Base-by-base conservation (phyloP, 1,284 basidiomycete genomes). In the Heterobasidion parviporum region DNA sequence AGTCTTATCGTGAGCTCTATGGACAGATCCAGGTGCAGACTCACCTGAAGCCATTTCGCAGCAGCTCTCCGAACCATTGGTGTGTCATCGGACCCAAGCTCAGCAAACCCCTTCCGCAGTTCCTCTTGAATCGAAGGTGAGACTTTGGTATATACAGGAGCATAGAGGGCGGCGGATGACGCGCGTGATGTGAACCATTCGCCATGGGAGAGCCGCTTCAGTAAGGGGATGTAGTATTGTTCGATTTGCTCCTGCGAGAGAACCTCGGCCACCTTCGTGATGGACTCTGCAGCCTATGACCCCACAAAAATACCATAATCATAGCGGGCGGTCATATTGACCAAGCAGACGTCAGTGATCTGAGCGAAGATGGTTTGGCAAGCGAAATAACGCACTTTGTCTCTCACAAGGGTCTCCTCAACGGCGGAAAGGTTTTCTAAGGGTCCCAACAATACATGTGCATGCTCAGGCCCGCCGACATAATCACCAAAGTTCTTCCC, bases 131-230 rank as follows among this genome's bases (percentile, higher is more conserved):
- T 78, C 47, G 78, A 67, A 15, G 85, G 71, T 1, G 86, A 80
- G 12, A 92, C 90, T 65, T 84, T 85, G 36, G 85, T 76, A 70
- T 99, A 99, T 26, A 93, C 91, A n/a, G 94, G 86, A 9, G 94
- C 85, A 69, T 94, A 99, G 35, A 99, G 81, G 3, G 95, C 92
- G 57, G 94, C 94, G 48, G 97, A 92, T 46, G 96, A 98, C 47
- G 94, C 97, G 61, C 96, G 83, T 36, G 94, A 96, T n/a, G 97
- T 99, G 76, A 99, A 99, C 97, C 97, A 99, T 73, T 99, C 97
- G 58, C 95, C 97, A 58, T 83, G 83, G 0, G 94, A 89, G 44
- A 99, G 82, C 57, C 95, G 86, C 68, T 89, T 89, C 59, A 99
- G 72, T 52, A 99, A 80, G 54, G 97, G 97, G 55, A 99, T 85